Percentiles rank a stretch among this genome's conserved stretches.
phyloP scores from a whole-genome alignment of 2,329 filamentous ascomycete species.

The Fusarium verrucosum region DNA sequence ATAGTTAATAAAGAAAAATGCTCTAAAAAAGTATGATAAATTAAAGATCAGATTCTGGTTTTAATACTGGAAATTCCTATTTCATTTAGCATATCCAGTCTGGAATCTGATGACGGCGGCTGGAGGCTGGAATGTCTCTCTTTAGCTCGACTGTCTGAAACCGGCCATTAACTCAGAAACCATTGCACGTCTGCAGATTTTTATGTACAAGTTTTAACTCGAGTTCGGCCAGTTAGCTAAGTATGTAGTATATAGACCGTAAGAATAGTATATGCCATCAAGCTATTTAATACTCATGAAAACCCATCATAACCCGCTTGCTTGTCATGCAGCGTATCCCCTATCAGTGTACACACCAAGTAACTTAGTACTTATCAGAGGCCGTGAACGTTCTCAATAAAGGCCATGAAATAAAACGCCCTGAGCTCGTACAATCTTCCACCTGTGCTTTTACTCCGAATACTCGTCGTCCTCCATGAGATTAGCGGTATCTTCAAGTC shows the following conservation, averaged over 20 bases:
- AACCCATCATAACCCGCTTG: conserved; percentile 9
- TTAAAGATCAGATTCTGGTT: neutral
- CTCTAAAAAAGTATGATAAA: neutral
- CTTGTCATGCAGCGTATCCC: conserved; percentile 4
- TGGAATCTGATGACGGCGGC: conserved; percentile 11
- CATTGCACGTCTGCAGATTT: neutral
- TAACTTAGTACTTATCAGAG: conserved; percentile 8
- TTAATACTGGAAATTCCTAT: neutral
- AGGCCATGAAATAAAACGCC: conserved; percentile 1
- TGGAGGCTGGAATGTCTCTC: conserved; percentile 37
- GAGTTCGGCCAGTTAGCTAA: neutral
- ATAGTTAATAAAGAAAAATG: neutral
- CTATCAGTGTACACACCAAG: conserved; percentile 16
- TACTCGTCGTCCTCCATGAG: conserved; percentile 60
- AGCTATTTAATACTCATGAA: conserved; percentile 9
- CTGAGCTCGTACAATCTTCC: conserved; percentile 8
- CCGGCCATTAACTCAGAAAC: conserved; percentile 29
- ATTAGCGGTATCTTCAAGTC: conserved; percentile 70
- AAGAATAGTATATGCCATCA: neutral
- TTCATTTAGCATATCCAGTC: neutral
- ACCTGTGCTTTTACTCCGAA: conserved; percentile 31
- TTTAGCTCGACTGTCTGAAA: conserved; percentile 35
- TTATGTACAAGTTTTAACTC: neutral
- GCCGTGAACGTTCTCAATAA: neutral
- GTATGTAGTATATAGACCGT: neutral